These are phyloP conservation scores for Phaffomyces thermotolerans DNA, from an alignment of 805 yeast genomes.

Conservation along the genomic window DNA sequence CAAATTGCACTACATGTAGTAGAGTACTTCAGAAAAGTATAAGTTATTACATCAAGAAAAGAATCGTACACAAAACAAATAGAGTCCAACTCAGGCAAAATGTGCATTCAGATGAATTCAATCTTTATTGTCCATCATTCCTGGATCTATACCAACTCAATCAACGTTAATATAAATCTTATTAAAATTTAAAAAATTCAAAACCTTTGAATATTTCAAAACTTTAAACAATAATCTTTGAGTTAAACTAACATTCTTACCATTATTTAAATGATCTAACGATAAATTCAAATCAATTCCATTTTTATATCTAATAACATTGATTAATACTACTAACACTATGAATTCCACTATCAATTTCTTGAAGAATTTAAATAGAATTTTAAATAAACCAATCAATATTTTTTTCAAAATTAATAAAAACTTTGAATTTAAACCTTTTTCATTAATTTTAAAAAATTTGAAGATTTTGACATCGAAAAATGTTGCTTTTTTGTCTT, in stretches of 20 bases:
- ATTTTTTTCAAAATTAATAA: conserved; percentile 1
- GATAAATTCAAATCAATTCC: conserved; percentile 14
- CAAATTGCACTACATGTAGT: too few relatives aligned
- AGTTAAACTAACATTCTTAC: conserved; percentile 2
- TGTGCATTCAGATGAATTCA: too few relatives aligned
- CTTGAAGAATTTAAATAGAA: conserved; percentile 10
- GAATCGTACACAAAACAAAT: too few relatives aligned
- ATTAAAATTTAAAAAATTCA: conserved; percentile 13
- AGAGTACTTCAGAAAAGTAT: too few relatives aligned
- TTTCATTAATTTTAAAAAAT: background rate
- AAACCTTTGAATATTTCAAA: conserved; percentile 11
- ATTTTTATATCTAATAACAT: conserved; percentile 17
- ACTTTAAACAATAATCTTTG: conserved; percentile 11
- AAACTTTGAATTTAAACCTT: conserved; percentile 3
- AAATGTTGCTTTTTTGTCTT: conserved; percentile 1
- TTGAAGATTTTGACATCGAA: background rate
- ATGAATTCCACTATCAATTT: conserved; percentile 14
- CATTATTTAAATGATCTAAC: conserved; percentile 1
- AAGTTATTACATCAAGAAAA: background rate
- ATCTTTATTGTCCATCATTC: too few relatives aligned
- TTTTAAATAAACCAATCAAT: conserved; percentile 5
- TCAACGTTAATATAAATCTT: conserved; percentile 17
- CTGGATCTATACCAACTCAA: background rate
- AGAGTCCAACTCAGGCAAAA: too few relatives aligned
- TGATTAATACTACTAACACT: conserved; percentile 15